Evolutionary conservation across 2,329 filamentous ascomycete species (phyloP).

Genomic region (Mycocentrospora acerina): DNA sequence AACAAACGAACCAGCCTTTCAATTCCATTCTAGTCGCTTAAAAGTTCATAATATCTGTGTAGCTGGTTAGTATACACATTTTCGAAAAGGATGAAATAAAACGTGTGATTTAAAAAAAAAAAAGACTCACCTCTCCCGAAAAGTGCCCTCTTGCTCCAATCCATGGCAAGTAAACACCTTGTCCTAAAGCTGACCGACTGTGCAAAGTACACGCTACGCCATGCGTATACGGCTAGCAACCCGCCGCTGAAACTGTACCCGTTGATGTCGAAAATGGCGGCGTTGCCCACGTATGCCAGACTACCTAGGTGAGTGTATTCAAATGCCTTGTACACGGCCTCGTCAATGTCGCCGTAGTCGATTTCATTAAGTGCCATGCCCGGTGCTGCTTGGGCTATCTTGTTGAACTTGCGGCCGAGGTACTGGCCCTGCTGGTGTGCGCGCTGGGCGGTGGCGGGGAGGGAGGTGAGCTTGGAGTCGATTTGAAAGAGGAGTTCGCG

Average conservation of each 20-base stretch:
- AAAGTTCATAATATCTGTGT: conserved; percentile 39
- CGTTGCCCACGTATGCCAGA: conserved; percentile 93
- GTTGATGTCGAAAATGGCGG: conserved; percentile 87
- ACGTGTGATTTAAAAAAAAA: no score
- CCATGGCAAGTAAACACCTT: conserved; percentile 87
- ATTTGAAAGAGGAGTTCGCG: conserved; percentile 87
- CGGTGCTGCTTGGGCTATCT: conserved; percentile 74
- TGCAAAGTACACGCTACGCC: conserved; percentile 95
- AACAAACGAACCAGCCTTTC: no score
- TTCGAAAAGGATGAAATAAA: no score
- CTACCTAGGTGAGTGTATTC: conserved; percentile 91
- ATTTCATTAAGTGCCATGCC: conserved; percentile 79
- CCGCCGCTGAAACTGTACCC: conserved; percentile 80
- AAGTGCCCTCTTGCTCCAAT: conserved; percentile 94
- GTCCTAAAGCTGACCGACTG: conserved; percentile 95
- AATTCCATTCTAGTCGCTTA: conserved; percentile 2
- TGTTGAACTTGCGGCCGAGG: conserved; percentile 90
- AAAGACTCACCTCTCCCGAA: conserved; percentile 83
- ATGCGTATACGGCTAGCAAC: conserved; percentile 90
- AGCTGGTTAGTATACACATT: conserved; percentile 1
- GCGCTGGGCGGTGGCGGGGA: conserved; percentile 93
- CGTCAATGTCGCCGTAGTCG: conserved; percentile 85
- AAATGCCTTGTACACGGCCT: conserved; percentile 90
- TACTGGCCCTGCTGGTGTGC: conserved; percentile 96
- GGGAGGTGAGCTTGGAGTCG: conserved; percentile 88